Percentiles rank a stretch among this genome's conserved stretches.
phyloP scores from a whole-genome alignment of 1,139 yeast genomes.

The Kurtzmaniella quercitrusa region DNA sequence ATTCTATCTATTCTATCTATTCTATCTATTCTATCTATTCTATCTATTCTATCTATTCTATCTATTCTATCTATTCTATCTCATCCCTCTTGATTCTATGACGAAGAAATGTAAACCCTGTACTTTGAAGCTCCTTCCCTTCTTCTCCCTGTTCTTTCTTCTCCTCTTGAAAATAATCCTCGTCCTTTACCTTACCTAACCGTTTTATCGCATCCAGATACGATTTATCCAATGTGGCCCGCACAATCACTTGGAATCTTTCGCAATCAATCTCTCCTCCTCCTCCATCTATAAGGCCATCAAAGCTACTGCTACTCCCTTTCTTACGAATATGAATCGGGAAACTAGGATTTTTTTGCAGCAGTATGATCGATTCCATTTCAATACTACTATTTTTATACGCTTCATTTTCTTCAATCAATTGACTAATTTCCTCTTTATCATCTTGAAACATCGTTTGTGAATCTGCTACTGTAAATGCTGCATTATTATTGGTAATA shows the following conservation, averaged over 20 bases:
- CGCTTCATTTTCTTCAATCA: constrained; percentile 34
- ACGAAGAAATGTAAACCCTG: constrained; percentile 27
- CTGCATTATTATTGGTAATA: constrained; percentile 38
- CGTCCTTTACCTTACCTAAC: not conserved
- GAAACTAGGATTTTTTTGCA: constrained; percentile 6
- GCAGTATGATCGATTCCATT: constrained; percentile 12
- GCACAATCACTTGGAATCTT: constrained; percentile 26
- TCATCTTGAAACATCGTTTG: constrained; percentile 42
- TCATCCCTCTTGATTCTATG: constrained; percentile 15
- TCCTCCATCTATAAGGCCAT: constrained; percentile 6
- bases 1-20: too few relatives aligned
- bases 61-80: too few relatives aligned
- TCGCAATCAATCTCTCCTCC: constrained; percentile 14
- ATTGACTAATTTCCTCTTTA: constrained; percentile 32
- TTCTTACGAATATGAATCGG: constrained; percentile 9
- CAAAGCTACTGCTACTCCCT: constrained; percentile 5
- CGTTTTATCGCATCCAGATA: constrained; percentile 17
- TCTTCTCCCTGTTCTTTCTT: constrained; percentile 10
- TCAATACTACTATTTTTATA: constrained; percentile 26
- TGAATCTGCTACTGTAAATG: constrained; percentile 35
- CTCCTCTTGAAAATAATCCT: not conserved
- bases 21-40: too few relatives aligned
- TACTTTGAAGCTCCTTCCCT: constrained; percentile 24
- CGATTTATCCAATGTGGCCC: constrained; percentile 27
- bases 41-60: too few relatives aligned